Evolutionary conservation across 2,329 filamentous ascomycete species (phyloP).

Genomic region (Exophiala dermatitidis): DNA sequence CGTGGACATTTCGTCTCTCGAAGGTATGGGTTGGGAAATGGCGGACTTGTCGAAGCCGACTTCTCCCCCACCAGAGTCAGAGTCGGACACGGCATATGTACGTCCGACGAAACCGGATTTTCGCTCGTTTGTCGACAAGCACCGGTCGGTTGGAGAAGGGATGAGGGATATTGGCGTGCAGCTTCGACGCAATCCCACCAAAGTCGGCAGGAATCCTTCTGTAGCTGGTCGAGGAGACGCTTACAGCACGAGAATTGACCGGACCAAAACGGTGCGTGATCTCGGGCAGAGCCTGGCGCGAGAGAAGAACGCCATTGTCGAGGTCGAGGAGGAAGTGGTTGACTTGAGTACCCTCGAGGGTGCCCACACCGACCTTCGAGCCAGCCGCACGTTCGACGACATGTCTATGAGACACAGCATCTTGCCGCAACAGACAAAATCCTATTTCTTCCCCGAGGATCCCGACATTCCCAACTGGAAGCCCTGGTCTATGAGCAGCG

Average conservation of each 20-base stretch:
- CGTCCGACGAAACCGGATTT: constrained; percentile 17
- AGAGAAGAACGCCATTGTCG: constrained; percentile 39
- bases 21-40: constrained; percentile 26
- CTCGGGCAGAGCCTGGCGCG: constrained; percentile 39
- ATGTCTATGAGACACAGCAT: constrained; percentile 11
- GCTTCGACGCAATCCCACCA: constrained; percentile 22
- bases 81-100: constrained; percentile 20
- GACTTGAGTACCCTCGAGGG: constrained; percentile 40
- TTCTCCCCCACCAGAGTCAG: not conserved
- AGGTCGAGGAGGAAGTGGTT: constrained; percentile 35
- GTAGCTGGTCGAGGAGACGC: not conserved
- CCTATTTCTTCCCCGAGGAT: constrained; percentile 32
- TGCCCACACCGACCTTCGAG: constrained; percentile 11
- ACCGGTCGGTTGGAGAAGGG: constrained; percentile 22
- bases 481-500: constrained; percentile 31
- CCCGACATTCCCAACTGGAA: constrained; percentile 34
- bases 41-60: constrained; percentile 18
- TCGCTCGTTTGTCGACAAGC: constrained; percentile 21
- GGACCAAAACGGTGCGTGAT: constrained; percentile 29
- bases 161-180: constrained; percentile 26
- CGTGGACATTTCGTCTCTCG: constrained; percentile 26
- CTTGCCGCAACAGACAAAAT: constrained; percentile 28
- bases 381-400: constrained; percentile 9
- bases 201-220: constrained; percentile 7
- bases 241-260: constrained; percentile 12